Base-by-base conservation (phyloP, 2,329 filamentous ascomycete genomes). In the Aureobasidium sp. region DNA sequence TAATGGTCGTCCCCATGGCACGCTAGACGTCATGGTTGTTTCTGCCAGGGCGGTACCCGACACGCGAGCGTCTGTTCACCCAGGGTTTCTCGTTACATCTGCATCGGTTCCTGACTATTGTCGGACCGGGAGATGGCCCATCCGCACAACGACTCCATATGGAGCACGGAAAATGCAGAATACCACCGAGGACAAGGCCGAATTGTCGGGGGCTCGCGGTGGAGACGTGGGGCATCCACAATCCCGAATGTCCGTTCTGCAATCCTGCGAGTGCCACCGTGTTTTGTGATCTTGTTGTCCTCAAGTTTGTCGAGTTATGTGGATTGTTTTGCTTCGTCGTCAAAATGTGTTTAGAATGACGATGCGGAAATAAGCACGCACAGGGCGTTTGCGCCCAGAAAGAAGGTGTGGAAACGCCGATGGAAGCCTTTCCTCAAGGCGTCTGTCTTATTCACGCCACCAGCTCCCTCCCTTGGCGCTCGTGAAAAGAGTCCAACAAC, bases 201-300 rank as follows among this genome's bases (percentile, higher is more conserved):
- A 59, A 37, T 42, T 37, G 34, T 50, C 57, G 57, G 45, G 57
- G 57, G 27, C 2, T 50, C 3, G 11, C 29, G 37, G 36, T 59
- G 57, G 57, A 59, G 57, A 50, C 27, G 45, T 50, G 57, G 57
- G 45, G 57, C 57, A 50, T 49, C 44, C 54, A 58, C 54, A 58
- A 29, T 41, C 16, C 32, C 13, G 11, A 42, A 8, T n/a, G 27
- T 9, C n/a, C 15, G 32, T 1, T 3, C 16, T 5, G 25, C 21
- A 44, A 55, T 55, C 27, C 52, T 55, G 27, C 37, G n/a, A 9
- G 5, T 11, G n/a, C 21, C 5, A 29, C 16, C 8, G 25, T 16
- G 16, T 3, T 16, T 44, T 30, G 30, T n/a, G 8, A 2, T 42
- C 25, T n/a, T 45, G n/a, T 27, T 13, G 5, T 8, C 3, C 36